These are phyloP conservation scores for Polyrhizophydium stewartii DNA, from an alignment of 371 early-diverging fungal genomes.

Conservation along the genomic window DNA sequence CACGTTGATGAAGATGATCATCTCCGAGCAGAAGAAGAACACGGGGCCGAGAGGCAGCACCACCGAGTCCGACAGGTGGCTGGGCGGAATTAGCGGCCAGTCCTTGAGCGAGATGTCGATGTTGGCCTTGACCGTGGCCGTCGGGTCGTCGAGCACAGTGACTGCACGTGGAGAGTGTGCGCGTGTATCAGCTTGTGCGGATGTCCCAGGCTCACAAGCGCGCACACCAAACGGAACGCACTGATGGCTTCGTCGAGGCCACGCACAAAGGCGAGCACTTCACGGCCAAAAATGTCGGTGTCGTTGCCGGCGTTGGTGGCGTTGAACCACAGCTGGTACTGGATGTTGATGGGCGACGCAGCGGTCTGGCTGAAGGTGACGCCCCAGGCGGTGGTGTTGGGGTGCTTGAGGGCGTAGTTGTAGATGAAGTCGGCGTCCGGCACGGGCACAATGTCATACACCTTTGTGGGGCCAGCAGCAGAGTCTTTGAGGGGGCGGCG, in stretches of 20 bases:
- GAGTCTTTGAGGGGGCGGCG: conserved; percentile 5
- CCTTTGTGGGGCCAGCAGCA: neutral
- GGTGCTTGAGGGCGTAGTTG: conserved; percentile 53
- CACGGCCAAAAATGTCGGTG: conserved; percentile 54
- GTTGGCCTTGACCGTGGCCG: conserved; percentile 26
- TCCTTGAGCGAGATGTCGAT: conserved; percentile 57
- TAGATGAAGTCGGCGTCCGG: conserved; percentile 55
- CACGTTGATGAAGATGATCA: conserved; percentile 55
- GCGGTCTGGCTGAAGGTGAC: conserved; percentile 24
- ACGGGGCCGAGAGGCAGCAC: conserved; percentile 52
- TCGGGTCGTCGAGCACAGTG: conserved; percentile 31
- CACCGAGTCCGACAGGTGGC: conserved; percentile 45
- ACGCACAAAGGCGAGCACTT: conserved; percentile 52
- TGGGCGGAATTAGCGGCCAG: conserved; percentile 59
- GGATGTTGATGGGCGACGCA: conserved; percentile 41
- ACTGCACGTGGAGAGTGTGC: conserved; percentile 8
- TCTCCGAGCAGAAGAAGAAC: conserved; percentile 67
- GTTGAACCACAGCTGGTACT: conserved; percentile 71
- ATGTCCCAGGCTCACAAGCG: too few relatives aligned
- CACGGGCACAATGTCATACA: conserved; percentile 53
- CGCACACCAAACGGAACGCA: too few relatives aligned
- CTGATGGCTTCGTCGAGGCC: conserved; percentile 65
- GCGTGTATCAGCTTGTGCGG: too few relatives aligned
- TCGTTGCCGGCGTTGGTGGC: conserved; percentile 46
- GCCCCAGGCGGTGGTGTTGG: conserved; percentile 61